Evolutionary conservation across 352 stramenopile genomes (phyloP), one percentile per base, ranked within the genome.

Genomic region (Globisporangium alternatum): DNA sequence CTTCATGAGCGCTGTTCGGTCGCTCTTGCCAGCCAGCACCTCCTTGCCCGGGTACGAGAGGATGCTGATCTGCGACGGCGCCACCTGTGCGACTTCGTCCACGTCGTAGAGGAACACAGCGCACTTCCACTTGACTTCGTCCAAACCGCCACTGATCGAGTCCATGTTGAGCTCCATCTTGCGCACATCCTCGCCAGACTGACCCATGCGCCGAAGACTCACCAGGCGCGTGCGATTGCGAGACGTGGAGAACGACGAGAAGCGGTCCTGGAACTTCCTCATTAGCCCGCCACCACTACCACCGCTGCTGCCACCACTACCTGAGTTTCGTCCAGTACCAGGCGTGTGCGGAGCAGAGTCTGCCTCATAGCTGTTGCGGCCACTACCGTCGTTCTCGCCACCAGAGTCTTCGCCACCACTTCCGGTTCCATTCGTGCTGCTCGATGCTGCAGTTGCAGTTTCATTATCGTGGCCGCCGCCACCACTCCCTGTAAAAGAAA

Each of bases 51-150:
- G 83, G 70, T 91, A 91, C 59, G 80, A 70, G 15, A 90, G 60
- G 48, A 95, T 83, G n/a, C 75, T 77, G 68, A 93, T 95, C 68
- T 95, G 86, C 1, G 86, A 86, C 37, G 86, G 86, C 4, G 86
- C 86, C 5, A 93, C 74, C 33, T 89, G 81, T 1, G 86, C 67
- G 17, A 95, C 86, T 66, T 93, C 86, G 30, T 95, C 86, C 12
- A 87, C 74, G 45, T 95, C 86, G 60, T 92, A 95, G 44, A 95
- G 52, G 60, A 91, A 95, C 51, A 89, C 72, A 10, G 86, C 86
- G 43, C 86, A 95, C 55, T 90, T 90, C 86, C 86, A 95, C 67
- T 95, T 95, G 35, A 93, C 81, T 72, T 95, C 79, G 66, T 95
- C 86, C 22, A 95, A 74, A 8, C 86, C 86, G 43, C 86, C 86